A percentile compares a stretch with the other conserved stretches of the same genome.
Conservation (phyloP, 2,329 filamentous ascomycete genomes). For the Ramularia endophylla region DNA sequence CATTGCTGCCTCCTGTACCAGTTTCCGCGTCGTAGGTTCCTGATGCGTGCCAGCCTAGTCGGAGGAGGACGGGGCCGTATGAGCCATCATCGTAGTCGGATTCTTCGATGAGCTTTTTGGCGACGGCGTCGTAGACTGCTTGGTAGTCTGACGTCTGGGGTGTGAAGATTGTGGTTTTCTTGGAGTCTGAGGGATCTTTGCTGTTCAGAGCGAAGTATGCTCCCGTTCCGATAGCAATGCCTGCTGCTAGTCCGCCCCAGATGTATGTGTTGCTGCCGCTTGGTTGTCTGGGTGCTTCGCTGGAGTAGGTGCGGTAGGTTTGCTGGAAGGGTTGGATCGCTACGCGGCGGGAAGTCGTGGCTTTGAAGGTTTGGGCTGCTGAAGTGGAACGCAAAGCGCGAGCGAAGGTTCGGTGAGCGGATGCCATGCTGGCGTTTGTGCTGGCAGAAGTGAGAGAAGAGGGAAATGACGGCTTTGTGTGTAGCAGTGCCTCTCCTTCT, state of each 20-base stretch:
- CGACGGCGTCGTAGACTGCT: slow-evolving; percentile 87
- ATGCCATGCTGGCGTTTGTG: slow-evolving; percentile 30
- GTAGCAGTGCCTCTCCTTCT: too few relatives aligned
- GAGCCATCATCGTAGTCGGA: slow-evolving; percentile 96
- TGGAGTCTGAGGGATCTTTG: slow-evolving; percentile 37
- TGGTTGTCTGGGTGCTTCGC: slow-evolving; percentile 18
- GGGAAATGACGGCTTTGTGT: too few relatives aligned
- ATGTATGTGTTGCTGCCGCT: slow-evolving; percentile 42
- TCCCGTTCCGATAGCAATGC: slow-evolving; percentile 57
- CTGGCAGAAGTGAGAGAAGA: background rate
- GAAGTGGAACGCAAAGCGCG: slow-evolving; percentile 39
- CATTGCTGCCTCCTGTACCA: slow-evolving; percentile 86
- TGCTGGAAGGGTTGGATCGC: slow-evolving; percentile 63
- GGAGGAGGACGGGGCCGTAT: slow-evolving; percentile 85
- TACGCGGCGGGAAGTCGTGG: slow-evolving; percentile 51
- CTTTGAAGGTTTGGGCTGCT: slow-evolving; percentile 48
- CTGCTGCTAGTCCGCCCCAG: slow-evolving; percentile 53
- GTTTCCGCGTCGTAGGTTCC: slow-evolving; percentile 90
- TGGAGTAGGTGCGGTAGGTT: slow-evolving; percentile 71
- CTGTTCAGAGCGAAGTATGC: slow-evolving; percentile 61
- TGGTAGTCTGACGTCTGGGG: slow-evolving; percentile 87
- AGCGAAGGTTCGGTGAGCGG: slow-evolving; percentile 33
- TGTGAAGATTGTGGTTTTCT: slow-evolving; percentile 49
- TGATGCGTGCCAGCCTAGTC: slow-evolving; percentile 89
- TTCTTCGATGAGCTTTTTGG: slow-evolving; percentile 72